These are phyloP conservation scores for Hansfordia pulvinata DNA, from an alignment of 2,329 filamentous ascomycete genomes.

Conservation along the genomic window DNA sequence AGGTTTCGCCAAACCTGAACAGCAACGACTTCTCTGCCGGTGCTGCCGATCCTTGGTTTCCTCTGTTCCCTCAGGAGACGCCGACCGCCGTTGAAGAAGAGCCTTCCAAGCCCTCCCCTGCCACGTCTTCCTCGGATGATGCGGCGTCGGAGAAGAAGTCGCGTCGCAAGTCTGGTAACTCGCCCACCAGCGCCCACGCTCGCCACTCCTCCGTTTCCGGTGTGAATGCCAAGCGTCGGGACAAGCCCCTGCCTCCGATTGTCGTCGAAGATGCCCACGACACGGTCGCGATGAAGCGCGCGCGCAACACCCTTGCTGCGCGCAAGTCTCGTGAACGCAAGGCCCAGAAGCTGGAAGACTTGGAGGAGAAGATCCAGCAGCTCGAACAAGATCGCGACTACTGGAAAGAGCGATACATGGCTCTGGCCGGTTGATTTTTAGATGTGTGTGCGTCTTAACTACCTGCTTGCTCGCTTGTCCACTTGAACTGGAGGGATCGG, in stretches of 20 bases:
- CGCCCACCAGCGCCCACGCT: conserved; percentile 26
- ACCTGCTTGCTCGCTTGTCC: conserved; percentile 9
- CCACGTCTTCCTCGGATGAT: conserved; percentile 10
- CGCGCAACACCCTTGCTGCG: conserved; percentile 83
- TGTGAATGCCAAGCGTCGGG: conserved; percentile 59
- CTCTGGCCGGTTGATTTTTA: conserved; percentile 25
- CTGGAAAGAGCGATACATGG: conserved; percentile 49
- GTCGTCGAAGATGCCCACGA: conserved; percentile 62
- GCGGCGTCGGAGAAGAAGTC: conserved; percentile 18
- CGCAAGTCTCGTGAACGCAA: conserved; percentile 88
- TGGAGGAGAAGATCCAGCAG: conserved; percentile 61
- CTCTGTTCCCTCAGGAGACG: conserved; percentile 52
- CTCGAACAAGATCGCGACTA: conserved; percentile 53
- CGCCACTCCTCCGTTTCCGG: conserved; percentile 59
- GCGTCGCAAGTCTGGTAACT: conserved; percentile 33
- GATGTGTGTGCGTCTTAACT: conserved; percentile 13
- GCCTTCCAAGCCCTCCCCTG: too few relatives aligned
- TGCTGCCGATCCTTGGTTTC: conserved; percentile 50
- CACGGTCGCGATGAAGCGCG: conserved; percentile 76
- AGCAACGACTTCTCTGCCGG: conserved; percentile 39
- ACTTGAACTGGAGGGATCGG: conserved; percentile 20
- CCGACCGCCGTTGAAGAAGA: too few relatives aligned
- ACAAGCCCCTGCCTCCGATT: conserved; percentile 71
- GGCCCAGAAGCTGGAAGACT: conserved; percentile 57
- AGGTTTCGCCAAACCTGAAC: conserved; percentile 67